phyloP scores from a whole-genome alignment of 139 green algal genomes.

The Yamagishiella unicocca region DNA sequence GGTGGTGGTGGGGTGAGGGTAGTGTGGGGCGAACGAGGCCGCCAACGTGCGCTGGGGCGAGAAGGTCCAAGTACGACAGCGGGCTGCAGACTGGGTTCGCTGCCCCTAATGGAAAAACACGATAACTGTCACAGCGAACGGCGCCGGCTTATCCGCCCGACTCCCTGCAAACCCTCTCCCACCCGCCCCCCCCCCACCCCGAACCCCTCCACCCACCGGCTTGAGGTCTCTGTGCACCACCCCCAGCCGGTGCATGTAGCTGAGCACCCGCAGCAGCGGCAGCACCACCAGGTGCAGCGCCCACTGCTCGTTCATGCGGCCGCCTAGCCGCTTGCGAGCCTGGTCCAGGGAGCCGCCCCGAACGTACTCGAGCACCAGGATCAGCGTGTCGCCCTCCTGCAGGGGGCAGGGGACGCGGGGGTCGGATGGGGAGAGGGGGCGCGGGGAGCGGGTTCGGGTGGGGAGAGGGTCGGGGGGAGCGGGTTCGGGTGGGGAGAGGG shows the following conservation, averaged over 20 bases:
- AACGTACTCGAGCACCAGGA: conserved; percentile 58
- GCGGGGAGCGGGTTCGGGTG: too few species aligned
- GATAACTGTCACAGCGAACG: too few species aligned
- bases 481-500: too few species aligned
- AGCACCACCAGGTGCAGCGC: conserved; percentile 62
- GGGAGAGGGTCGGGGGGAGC: too few species aligned
- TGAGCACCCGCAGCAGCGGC: conserved; percentile 58
- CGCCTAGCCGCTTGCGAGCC: conserved; percentile 46
- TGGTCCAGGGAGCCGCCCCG: conserved; percentile 48
- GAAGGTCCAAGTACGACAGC: too few species aligned
- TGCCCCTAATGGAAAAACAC: too few species aligned
- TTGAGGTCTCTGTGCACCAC: conserved; percentile 39
- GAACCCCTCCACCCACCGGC: conserved; percentile 1
- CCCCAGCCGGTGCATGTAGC: conserved; percentile 29
- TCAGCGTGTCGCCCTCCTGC: conserved; percentile 53
- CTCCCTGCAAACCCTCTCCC: too few species aligned
- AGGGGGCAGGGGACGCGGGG: neutral
- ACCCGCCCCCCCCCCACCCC: neutral
- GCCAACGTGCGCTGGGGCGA: too few species aligned
- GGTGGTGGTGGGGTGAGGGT: too few species aligned
- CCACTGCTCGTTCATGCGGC: conserved; percentile 52
- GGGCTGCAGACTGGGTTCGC: too few species aligned
- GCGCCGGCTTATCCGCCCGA: too few species aligned
- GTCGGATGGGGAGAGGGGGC: neutral
- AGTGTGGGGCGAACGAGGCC: too few species aligned